These are phyloP conservation scores for Thermomyces lanuginosus DNA, from an alignment of 2,329 filamentous ascomycete genomes.

Conservation along the genomic window DNA sequence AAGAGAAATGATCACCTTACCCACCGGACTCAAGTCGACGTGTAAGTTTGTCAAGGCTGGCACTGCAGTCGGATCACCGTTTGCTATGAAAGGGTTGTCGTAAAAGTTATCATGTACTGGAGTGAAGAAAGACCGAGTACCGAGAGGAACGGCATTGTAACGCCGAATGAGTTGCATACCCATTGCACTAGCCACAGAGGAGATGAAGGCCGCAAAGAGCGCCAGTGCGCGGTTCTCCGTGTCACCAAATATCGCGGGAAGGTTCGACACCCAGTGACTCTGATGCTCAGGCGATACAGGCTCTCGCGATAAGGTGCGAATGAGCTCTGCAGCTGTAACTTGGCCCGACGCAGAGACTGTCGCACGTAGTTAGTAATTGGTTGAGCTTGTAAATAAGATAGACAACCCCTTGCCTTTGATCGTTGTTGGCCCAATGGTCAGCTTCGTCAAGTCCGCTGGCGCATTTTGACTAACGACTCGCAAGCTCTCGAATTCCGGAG, in stretches of 20 bases:
- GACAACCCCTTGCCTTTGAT: slow-evolving; percentile 16
- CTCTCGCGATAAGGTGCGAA: slow-evolving; percentile 21
- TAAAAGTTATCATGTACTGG: slow-evolving; percentile 17
- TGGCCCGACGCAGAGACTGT: slow-evolving; percentile 21
- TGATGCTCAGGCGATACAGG: too few relatives aligned
- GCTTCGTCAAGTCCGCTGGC: slow-evolving; percentile 13
- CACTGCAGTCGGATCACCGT: slow-evolving; percentile 11
- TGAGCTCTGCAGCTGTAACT: slow-evolving; percentile 18
- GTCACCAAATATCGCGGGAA: slow-evolving; percentile 16
- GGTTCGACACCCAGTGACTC: too few relatives aligned
- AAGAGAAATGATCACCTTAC: slow-evolving; percentile 22
- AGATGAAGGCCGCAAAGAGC: slow-evolving; percentile 26
- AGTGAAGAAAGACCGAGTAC: slow-evolving; percentile 25
- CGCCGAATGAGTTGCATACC: slow-evolving; percentile 21
- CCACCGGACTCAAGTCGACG: slow-evolving; percentile 20
- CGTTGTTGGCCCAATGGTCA: slow-evolving; percentile 16
- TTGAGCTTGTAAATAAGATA: slow-evolving; percentile 1
- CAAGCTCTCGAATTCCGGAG: slow-evolving; percentile 22
- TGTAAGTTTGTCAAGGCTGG: slow-evolving; percentile 22
- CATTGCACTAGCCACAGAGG: slow-evolving; percentile 22
- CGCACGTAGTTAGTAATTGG: slow-evolving; percentile 1
- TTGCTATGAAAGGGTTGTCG: slow-evolving; percentile 13
- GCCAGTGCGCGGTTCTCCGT: slow-evolving; percentile 17
- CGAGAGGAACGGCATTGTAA: slow-evolving; percentile 23
- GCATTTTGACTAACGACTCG: slow-evolving; percentile 13